Evolutionary conservation across 1,284 basidiomycete genomes (phyloP), one percentile per base, ranked within the genome.

Genomic region (Prillingera fragicola): DNA sequence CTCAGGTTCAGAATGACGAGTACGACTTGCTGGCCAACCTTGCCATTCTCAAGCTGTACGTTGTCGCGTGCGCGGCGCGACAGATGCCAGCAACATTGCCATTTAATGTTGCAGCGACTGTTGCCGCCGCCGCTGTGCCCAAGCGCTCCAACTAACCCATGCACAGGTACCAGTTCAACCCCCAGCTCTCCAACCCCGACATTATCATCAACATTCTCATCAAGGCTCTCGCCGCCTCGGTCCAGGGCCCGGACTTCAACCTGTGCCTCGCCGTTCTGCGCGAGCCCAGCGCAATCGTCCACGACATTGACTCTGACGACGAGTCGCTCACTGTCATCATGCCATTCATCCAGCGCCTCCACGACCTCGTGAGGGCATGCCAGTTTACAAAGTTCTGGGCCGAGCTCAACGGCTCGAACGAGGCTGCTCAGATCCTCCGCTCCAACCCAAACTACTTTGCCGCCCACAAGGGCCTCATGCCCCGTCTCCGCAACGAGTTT

Each of bases 11-110:
- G 59, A 85, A 80, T 59, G 83, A 84, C 60, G 84, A 90, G 63
- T 95, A 95, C 63, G 92, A 97, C 70, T 85, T 87, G 59, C 79
- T 96, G 32, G 89, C 91, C 39, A 95, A 96, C 73, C 77, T 91
- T 33, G 79, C 82, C 49, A 79, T 90, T 33, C 78, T 92, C 41
- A 80, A 85, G 64, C 74, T 79, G 81, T 87, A 57, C 53, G 80
- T 74, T 33, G 36, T n/a, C n/a, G n/a, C n/a, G n/a, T n/a, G n/a
- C n/a, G n/a, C n/a, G n/a, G n/a, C n/a, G n/a, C n/a, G n/a, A n/a
- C n/a, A n/a, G n/a, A n/a, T 25, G 26, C 43, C 18, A 28, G 4
- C 3, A 22, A 10, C 7, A n/a, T 13, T 24, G n/a, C 17, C 24
- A 8, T 19, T 18, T 32, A 22, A 21, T 33, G 31, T 13, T 15